These are phyloP conservation scores for Rubroboletus satanas DNA, from an alignment of 768 basidiomycete species.

Conservation along the genomic window DNA sequence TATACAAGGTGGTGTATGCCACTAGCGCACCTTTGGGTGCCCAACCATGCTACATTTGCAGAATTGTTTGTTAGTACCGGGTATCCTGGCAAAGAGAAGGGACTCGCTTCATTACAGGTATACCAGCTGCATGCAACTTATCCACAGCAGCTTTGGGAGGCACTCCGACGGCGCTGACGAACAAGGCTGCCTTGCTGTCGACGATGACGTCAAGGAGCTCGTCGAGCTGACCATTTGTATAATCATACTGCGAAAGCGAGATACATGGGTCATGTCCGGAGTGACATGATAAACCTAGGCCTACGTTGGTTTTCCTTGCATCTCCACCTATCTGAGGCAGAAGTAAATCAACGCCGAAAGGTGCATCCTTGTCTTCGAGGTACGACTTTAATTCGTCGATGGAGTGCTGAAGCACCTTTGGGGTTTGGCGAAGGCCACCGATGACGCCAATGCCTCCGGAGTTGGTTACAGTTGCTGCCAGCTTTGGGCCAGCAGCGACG, in stretches of 20 bases:
- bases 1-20: not conserved
- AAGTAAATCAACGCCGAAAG: constrained; percentile 80
- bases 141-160: constrained; percentile 82
- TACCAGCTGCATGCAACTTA: constrained; percentile 72
- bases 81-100: not conserved
- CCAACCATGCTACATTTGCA: constrained; percentile 63
- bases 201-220: constrained; percentile 80
- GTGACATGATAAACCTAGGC: constrained; percentile 1
- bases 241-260: constrained; percentile 48
- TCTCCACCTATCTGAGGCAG: constrained; percentile 79
- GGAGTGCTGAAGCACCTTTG: constrained; percentile 60
- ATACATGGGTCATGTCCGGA: not conserved
- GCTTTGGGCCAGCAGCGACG: constrained; percentile 77
- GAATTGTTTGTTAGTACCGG: not conserved
- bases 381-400: constrained; percentile 72
- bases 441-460: constrained; percentile 87
- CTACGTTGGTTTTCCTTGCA: constrained; percentile 78
- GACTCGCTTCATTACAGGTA: constrained; percentile 81
- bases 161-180: constrained; percentile 82
- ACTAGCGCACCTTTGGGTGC: constrained; percentile 63
- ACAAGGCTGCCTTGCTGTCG: constrained; percentile 64
- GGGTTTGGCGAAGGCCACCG: constrained; percentile 73
- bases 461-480: constrained; percentile 91
- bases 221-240: constrained; percentile 72
- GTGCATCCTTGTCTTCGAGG: constrained; percentile 71